Evolutionary conservation across 768 basidiomycete genomes (phyloP).

Genomic region (Scleroderma bovista): DNA sequence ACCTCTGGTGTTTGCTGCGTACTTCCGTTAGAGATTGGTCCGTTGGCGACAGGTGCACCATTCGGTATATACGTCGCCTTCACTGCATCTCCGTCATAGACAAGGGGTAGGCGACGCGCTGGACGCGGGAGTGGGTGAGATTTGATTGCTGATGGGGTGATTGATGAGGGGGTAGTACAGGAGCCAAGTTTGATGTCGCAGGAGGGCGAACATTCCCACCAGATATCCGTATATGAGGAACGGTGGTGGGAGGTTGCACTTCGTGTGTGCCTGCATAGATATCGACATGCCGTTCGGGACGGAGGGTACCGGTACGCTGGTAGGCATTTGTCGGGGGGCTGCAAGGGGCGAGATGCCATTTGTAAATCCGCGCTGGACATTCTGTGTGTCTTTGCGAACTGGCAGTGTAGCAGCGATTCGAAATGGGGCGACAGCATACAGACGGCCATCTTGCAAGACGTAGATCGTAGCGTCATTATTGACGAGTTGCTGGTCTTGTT

Average conservation of each 20-base stretch:
- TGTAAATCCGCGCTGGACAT: slow-evolving; percentile 13
- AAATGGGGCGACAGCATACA: slow-evolving; percentile 46
- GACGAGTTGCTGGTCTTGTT: slow-evolving; percentile 46
- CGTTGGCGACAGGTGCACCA: no score
- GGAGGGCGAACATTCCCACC: slow-evolving; percentile 28
- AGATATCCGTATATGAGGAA: slow-evolving; percentile 54
- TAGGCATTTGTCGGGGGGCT: slow-evolving; percentile 14
- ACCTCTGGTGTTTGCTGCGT: no score
- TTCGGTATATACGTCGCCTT: no score
- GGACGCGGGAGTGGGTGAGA: background rate
- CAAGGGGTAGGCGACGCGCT: background rate
- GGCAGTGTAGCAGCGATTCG: slow-evolving; percentile 28
- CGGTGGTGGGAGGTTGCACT: slow-evolving; percentile 42
- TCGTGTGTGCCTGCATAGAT: slow-evolving; percentile 53
- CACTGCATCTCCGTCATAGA: no score
- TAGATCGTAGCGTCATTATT: slow-evolving; percentile 46
- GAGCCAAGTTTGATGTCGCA: background rate
- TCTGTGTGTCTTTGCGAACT: slow-evolving; percentile 21
- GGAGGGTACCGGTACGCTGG: slow-evolving; percentile 17
- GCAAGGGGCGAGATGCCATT: slow-evolving; percentile 23
- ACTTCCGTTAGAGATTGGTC: no score
- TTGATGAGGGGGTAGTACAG: background rate
- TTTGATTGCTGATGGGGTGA: background rate
- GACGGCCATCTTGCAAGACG: slow-evolving; percentile 43
- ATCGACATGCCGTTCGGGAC: slow-evolving; percentile 46